Conservation (phyloP, 2,329 filamentous ascomycete genomes). For the Calonectria henricotiae region DNA sequence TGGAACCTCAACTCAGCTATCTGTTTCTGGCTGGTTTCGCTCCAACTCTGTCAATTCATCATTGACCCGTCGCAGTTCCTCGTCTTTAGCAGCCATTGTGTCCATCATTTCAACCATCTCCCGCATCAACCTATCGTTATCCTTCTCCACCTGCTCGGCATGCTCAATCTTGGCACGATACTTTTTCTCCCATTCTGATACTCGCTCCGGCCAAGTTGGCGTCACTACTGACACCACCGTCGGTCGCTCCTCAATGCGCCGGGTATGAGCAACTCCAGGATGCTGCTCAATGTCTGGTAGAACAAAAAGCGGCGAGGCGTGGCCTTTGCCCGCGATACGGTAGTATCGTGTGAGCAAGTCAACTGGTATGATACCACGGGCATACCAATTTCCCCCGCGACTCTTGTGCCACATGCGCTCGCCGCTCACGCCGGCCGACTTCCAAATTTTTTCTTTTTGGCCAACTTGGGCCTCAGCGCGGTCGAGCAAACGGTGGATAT, state of each 20-base stretch:
- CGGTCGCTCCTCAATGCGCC: slow-evolving; percentile 64
- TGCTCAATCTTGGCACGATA: slow-evolving; percentile 47
- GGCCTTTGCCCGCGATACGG: slow-evolving; percentile 64
- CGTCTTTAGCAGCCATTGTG: slow-evolving; percentile 43
- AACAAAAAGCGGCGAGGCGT: slow-evolving; percentile 67
- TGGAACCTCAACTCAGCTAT: not conserved
- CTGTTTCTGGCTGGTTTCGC: slow-evolving; percentile 2
- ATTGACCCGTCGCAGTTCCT: slow-evolving; percentile 42
- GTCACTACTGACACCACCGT: slow-evolving; percentile 56
- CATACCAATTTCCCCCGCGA: slow-evolving; percentile 53
- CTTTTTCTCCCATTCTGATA: slow-evolving; percentile 54
- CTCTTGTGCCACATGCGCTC: slow-evolving; percentile 57
- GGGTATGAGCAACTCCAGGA: slow-evolving; percentile 63
- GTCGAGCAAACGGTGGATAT: slow-evolving; percentile 67
- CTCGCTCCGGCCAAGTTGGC: slow-evolving; percentile 55
- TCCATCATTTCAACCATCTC: slow-evolving; percentile 48
- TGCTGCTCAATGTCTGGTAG: slow-evolving; percentile 68
- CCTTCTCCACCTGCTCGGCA: slow-evolving; percentile 39
- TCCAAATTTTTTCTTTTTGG: slow-evolving; percentile 56
- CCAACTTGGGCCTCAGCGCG: slow-evolving; percentile 62
- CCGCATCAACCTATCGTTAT: slow-evolving; percentile 42
- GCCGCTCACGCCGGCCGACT: slow-evolving; percentile 61
- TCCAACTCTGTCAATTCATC: slow-evolving; percentile 47
- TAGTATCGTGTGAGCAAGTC: slow-evolving; percentile 70
- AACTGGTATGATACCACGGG: slow-evolving; percentile 66